Evolutionary conservation across 768 basidiomycete species (phyloP), one percentile per base, ranked within the genome.

Genomic region (Hortiboletus flavorubellus): DNA sequence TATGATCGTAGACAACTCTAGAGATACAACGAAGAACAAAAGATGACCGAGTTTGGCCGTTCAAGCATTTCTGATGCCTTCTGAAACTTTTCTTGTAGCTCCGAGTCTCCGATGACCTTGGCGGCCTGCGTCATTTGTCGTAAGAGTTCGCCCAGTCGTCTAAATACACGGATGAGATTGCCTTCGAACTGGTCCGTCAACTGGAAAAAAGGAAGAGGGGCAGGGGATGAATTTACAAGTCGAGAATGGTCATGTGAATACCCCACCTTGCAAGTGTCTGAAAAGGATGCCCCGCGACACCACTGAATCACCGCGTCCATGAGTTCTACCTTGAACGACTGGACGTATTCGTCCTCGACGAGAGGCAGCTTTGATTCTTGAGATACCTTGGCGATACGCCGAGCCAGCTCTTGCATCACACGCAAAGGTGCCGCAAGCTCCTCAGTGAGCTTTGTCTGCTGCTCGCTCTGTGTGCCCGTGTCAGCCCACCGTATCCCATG

Each of bases 251-350:
- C 8, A 16, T 49, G 15, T 41, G 4, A 18, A 42, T 6, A 33
- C 18, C n/a, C 9, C 39, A 91, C 95, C 84, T 97, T 97, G 82
- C 91, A 93, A 53, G 98, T 93, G 26, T 99, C 96, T 1, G 89
- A 78, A 73, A 99, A 99, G 29, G 91, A 92, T 15, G 94, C 91
- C 5, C 97, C 97, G n/a, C 92, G 85, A 75, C 96, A 98, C 97
- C 97, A 99, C 58, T 93, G 90, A 35, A 93, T 80, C 10, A 98
- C 97, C 1, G 91, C 92, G 60, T 98, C 97, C 94, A 98, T 99
- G 47, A 99, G 84, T 66, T 98, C 96, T 18, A 97, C 92, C 73
- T 98, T 98, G 85, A 99, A 99, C 11, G 90, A 93, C 50, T 86
- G 80, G 2, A 99, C 92, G 69, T 99, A 99, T 59, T 96, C 93